Evolutionary conservation across 2,329 filamentous ascomycete species (phyloP).

Genomic region (Clonostachys solani): DNA sequence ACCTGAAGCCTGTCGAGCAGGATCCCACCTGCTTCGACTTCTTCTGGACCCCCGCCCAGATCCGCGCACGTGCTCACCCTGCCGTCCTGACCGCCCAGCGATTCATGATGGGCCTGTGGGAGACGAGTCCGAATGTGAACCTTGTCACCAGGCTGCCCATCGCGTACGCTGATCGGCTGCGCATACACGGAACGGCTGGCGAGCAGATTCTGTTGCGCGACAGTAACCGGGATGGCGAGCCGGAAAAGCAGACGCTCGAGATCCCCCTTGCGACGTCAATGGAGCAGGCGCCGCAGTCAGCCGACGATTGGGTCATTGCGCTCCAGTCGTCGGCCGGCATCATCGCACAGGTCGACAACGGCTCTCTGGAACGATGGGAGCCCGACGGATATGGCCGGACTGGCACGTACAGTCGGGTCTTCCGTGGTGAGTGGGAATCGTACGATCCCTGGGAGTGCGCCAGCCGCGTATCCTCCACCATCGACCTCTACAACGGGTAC

Average conservation of each 20-base stretch:
- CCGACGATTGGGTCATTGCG: slow-evolving; percentile 31
- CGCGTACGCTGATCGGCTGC: slow-evolving; percentile 64
- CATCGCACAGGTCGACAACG: slow-evolving; percentile 67
- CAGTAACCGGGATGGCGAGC: slow-evolving; percentile 12
- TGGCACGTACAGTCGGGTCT: slow-evolving; percentile 51
- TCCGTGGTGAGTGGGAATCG: slow-evolving; percentile 49
- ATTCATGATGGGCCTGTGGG: slow-evolving; percentile 66
- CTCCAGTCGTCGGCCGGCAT: slow-evolving; percentile 39
- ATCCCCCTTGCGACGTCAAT: background rate
- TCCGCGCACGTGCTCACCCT: slow-evolving; percentile 62
- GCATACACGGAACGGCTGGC: slow-evolving; percentile 51
- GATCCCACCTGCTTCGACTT: slow-evolving; percentile 69
- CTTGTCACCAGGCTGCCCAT: slow-evolving; percentile 59
- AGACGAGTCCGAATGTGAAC: slow-evolving; percentile 46
- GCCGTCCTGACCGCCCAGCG: slow-evolving; percentile 59
- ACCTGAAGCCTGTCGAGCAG: slow-evolving; percentile 19
- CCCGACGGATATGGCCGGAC: slow-evolving; percentile 59
- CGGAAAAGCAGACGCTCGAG: background rate
- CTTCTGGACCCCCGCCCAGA: slow-evolving; percentile 69
- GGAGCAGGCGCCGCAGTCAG: slow-evolving; percentile 13
- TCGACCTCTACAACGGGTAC: slow-evolving; percentile 53
- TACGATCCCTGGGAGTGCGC: slow-evolving; percentile 53
- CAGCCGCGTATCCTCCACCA: slow-evolving; percentile 46
- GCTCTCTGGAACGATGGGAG: slow-evolving; percentile 70
- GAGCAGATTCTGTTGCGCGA: slow-evolving; percentile 14